These are phyloP conservation scores for Dactylellina sp. DNA, from an alignment of 2,329 filamentous ascomycete species.

Conservation along the genomic window DNA sequence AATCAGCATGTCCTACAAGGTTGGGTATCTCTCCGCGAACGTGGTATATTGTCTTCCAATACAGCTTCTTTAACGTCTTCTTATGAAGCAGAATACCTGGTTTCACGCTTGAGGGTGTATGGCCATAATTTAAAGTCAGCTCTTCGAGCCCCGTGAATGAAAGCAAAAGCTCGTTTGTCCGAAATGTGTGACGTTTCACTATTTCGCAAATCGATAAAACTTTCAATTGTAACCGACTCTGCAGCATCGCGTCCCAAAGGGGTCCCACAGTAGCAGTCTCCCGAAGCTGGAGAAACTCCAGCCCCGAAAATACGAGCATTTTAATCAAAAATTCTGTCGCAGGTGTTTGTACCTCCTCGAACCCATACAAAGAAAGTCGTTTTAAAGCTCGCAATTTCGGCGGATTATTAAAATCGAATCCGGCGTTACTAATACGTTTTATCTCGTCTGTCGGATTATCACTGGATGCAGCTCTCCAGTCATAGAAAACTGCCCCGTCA, in stretches of 20 bases:
- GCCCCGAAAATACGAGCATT: not conserved
- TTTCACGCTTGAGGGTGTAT: not conserved
- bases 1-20: not conserved
- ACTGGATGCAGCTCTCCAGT: not conserved
- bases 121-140: not conserved
- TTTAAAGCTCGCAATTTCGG: not conserved
- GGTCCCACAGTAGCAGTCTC: not conserved
- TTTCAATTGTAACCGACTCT: not conserved
- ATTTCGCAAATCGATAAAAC: not conserved
- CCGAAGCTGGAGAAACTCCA: not conserved
- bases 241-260: no score
- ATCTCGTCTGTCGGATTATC: not conserved
- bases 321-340: not conserved
- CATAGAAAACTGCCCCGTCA: not conserved
- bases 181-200: not conserved
- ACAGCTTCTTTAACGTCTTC: not conserved
- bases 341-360: not conserved
- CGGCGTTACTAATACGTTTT: not conserved
- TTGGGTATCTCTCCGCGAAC: not conserved
- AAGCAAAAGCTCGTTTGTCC: not conserved
- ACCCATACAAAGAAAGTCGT: not conserved
- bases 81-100: not conserved
- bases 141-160: not conserved
- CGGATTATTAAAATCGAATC: not conserved
- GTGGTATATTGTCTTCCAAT: not conserved